Evolutionary conservation across 169 alveolate species (phyloP).

Genomic region (Miamiensis avidus): DNA sequence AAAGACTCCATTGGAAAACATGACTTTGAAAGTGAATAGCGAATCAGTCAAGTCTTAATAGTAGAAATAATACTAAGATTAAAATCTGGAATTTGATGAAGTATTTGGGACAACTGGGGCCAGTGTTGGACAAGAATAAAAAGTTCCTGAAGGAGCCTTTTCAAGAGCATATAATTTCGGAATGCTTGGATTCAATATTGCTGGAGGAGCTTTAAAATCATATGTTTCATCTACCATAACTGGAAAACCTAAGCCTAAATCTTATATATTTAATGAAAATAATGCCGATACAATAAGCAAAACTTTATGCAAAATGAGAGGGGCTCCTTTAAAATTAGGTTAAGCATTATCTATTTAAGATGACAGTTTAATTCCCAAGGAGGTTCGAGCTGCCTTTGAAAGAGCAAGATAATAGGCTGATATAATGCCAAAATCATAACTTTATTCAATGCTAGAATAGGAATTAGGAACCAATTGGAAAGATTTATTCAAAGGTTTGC

Average conservation of each 20-base stretch:
- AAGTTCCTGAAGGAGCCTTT: neutral
- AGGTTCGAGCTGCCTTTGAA: slow-evolving; percentile 84
- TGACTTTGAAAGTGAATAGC: too few species aligned
- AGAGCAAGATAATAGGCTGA: slow-evolving; percentile 92
- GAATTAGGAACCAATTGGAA: slow-evolving; percentile 90
- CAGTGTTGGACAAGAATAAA: neutral
- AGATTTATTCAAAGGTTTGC: slow-evolving; percentile 51
- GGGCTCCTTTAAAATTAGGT: slow-evolving; percentile 87
- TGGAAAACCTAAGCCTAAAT: neutral
- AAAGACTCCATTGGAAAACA: too few species aligned
- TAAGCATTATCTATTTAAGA: slow-evolving; percentile 87
- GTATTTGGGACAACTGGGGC: neutral
- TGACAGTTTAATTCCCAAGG: slow-evolving; percentile 86
- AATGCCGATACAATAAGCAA: slow-evolving; percentile 74
- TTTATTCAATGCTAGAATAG: slow-evolving; percentile 70
- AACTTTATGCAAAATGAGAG: slow-evolving; percentile 88
- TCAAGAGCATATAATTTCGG: neutral
- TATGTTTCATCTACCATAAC: neutral
- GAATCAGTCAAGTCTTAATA: too few species aligned
- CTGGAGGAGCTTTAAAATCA: neutral
- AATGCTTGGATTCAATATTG: neutral
- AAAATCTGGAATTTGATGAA: neutral
- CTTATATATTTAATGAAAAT: slow-evolving; percentile 26
- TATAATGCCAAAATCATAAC: slow-evolving; percentile 89
- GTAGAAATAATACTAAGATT: neutral